Percentiles rank a stretch among this genome's conserved stretches.
Conservation (phyloP, 2,329 filamentous ascomycete species). For the Botryotinia narcissicola region DNA sequence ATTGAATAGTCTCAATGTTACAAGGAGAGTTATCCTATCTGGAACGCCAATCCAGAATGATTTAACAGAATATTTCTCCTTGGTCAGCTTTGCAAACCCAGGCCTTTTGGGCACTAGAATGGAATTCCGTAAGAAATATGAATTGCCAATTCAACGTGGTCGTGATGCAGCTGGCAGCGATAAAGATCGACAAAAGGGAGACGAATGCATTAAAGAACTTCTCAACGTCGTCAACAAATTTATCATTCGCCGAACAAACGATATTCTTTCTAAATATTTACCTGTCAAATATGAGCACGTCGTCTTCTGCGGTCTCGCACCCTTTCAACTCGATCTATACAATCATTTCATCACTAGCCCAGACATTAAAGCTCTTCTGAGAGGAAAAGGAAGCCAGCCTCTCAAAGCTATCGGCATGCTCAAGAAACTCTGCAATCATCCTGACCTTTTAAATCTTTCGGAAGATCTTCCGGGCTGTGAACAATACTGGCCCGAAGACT, state of each 20-base stretch:
- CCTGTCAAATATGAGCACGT: conserved; percentile 99
- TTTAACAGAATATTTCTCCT: conserved; percentile 93
- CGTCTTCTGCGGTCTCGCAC: conserved; percentile 92
- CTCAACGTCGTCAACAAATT: conserved; percentile 92
- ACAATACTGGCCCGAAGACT: conserved; percentile 77
- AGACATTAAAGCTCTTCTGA: conserved; percentile 85
- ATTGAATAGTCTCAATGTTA: conserved; percentile 85
- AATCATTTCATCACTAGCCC: conserved; percentile 97
- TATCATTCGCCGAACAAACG: conserved; percentile 95
- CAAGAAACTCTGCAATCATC: conserved; percentile 98
- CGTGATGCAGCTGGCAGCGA: conserved; percentile 89
- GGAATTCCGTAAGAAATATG: conserved; percentile 92
- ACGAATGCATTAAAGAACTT: conserved; percentile 78
- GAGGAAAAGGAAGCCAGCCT: conserved; percentile 92
- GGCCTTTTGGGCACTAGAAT: conserved; percentile 82
- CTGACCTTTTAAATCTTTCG: conserved; percentile 81
- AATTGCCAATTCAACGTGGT: conserved; percentile 86
- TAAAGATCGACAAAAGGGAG: conserved; percentile 75
- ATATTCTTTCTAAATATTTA: conserved; percentile 95
- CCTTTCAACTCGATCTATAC: conserved; percentile 90
- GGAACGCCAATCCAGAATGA: conserved; percentile 98
- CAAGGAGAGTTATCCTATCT: conserved; percentile 87
- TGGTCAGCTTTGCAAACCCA: conserved; percentile 96
- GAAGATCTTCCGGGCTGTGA: conserved; percentile 87
- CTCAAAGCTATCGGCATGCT: conserved; percentile 94